Conservation (phyloP, 805 yeast species). For the Suhomyces kilbournensis region DNA sequence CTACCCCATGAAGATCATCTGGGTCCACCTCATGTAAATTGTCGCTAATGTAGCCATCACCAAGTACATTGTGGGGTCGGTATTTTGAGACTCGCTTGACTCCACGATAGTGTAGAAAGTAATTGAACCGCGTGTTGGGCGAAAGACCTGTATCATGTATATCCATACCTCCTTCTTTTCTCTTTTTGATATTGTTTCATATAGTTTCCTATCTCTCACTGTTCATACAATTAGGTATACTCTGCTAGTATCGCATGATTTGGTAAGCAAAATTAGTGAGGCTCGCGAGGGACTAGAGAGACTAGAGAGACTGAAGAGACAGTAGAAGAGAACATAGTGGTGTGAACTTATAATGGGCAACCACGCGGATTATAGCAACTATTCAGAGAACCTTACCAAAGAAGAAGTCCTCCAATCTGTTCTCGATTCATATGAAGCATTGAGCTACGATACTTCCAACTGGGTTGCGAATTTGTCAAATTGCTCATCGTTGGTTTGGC, state of each 20-base stretch:
- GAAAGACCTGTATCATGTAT: constrained; percentile 1
- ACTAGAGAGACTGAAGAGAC: too few relatives aligned
- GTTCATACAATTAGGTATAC: neutral
- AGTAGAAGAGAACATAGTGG: too few relatives aligned
- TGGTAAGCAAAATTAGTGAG: neutral
- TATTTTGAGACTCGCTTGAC: constrained; percentile 2
- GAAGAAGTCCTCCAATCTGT: constrained; percentile 58
- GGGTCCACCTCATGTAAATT: neutral
- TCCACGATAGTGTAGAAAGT: constrained; percentile 4
- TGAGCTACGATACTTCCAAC: constrained; percentile 59
- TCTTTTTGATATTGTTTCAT: neutral
- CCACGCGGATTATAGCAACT: constrained; percentile 77
- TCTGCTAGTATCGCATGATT: neutral
- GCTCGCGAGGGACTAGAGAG: neutral
- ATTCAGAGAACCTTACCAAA: constrained; percentile 37
- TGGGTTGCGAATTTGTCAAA: constrained; percentile 92
- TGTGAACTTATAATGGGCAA: constrained; percentile 13
- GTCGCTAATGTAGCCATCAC: neutral
- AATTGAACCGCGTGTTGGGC: neutral
- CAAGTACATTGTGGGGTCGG: neutral
- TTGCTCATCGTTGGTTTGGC: constrained; percentile 84
- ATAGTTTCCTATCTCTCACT: neutral
- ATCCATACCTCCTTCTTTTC: neutral
- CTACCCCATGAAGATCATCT: neutral
- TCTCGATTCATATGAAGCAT: constrained; percentile 60